Conservation (phyloP, 257 asterid genomes). For the Capsicum baccatum region DNA sequence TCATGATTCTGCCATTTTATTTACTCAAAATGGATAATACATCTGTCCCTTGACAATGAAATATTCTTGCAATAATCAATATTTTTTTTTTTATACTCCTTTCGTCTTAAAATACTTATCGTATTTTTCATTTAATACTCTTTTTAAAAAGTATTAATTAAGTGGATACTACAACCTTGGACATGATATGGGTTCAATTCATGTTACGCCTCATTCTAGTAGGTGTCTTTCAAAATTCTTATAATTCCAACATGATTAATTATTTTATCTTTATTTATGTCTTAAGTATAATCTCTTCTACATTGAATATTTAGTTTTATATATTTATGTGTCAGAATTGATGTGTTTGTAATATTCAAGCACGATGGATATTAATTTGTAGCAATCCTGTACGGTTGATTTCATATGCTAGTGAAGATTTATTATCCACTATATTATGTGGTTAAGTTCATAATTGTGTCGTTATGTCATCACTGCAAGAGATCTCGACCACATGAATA, state of each 20-base stretch:
- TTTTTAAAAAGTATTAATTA: too few species aligned
- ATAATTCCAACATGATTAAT: neutral
- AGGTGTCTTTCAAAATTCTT: too few species aligned
- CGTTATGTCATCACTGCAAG: neutral
- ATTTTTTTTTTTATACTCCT: too few species aligned
- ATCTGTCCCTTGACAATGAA: slow-evolving; percentile 18
- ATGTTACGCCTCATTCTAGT: too few species aligned
- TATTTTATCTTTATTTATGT: neutral
- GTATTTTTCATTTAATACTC: neutral
- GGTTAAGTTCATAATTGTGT: neutral
- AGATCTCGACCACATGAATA: neutral
- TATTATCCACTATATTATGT: neutral
- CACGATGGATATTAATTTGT: neutral
- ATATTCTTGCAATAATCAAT: neutral
- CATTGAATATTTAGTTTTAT: neutral
- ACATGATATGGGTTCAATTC: too few species aligned
- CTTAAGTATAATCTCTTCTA: too few species aligned
- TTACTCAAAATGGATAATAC: slow-evolving; percentile 12
- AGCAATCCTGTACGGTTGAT: neutral
- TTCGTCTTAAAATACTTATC: neutral
- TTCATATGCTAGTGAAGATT: neutral
- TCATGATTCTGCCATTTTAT: slow-evolving; percentile 1
- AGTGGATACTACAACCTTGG: too few species aligned
- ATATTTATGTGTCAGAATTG: neutral
- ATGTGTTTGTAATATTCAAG: neutral